Conservation (phyloP, 2,329 filamentous ascomycete genomes). For the Colletotrichum caudatum region DNA sequence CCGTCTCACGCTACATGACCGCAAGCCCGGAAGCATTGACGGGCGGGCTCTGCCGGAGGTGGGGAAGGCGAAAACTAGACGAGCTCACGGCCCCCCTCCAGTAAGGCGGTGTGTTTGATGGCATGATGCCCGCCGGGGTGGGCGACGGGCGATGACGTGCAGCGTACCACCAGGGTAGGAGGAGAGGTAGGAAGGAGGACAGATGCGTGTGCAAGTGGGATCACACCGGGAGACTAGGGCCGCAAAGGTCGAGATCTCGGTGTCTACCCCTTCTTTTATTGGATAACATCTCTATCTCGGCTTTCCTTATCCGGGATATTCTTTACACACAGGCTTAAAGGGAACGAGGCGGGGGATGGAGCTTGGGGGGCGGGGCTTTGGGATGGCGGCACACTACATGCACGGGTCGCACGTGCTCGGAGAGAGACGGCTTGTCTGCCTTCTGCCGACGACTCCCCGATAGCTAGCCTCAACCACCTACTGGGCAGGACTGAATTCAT, state of each 20-base stretch:
- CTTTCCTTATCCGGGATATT: not conserved
- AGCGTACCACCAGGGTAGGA: slow-evolving; percentile 22
- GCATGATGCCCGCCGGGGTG: not conserved
- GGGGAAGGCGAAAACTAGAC: not conserved
- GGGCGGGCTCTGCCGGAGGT: too few relatives aligned
- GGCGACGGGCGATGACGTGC: slow-evolving; percentile 31
- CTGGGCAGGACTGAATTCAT: not conserved
- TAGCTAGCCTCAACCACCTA: not conserved
- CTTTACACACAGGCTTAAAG: not conserved
- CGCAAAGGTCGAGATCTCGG: not conserved
- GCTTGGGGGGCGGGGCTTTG: not conserved
- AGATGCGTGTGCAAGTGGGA: not conserved
- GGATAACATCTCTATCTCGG: not conserved
- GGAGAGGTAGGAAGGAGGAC: not conserved
- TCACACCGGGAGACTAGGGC: not conserved
- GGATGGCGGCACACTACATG: not conserved
- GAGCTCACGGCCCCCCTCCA: not conserved
- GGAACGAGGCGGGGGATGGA: not conserved
- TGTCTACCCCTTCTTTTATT: not conserved
- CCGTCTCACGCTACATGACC: not conserved
- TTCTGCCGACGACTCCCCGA: not conserved
- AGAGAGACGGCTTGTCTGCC: not conserved
- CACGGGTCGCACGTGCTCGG: not conserved
- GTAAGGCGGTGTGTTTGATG: slow-evolving; percentile 26
- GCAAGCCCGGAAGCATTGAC: not conserved